These are phyloP conservation scores for Schizosaccharomyces lindneri DNA, from an alignment of 805 yeast species.

Conservation along the genomic window DNA sequence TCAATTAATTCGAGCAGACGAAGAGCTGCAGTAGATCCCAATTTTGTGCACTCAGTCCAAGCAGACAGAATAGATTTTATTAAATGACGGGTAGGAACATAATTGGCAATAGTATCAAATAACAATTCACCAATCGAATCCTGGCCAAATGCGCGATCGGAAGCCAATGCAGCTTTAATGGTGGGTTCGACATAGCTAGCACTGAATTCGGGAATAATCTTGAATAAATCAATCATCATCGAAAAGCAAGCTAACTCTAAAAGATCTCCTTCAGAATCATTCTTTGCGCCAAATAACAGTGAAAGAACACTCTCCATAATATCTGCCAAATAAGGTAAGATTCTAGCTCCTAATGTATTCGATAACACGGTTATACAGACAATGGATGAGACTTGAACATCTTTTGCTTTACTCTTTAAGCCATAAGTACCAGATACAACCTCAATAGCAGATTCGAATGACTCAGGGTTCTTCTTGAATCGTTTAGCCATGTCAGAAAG, in stretches of 20 bases:
- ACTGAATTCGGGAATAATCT: constrained; percentile 68
- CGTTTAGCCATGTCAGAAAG: constrained; percentile 36
- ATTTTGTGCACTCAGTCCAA: neutral
- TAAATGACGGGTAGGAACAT: neutral
- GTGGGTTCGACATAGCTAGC: constrained; percentile 41
- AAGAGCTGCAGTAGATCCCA: neutral
- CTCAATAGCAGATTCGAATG: constrained; percentile 24
- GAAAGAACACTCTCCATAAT: constrained; percentile 51
- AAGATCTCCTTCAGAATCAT: constrained; percentile 15
- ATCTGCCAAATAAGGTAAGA: constrained; percentile 63
- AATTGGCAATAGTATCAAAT: neutral
- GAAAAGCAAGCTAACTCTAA: constrained; percentile 50
- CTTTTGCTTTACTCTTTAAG: constrained; percentile 28
- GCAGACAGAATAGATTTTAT: neutral
- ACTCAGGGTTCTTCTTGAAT: constrained; percentile 25
- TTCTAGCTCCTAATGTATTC: constrained; percentile 57
- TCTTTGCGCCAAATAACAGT: constrained; percentile 25
- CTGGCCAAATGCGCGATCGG: constrained; percentile 2
- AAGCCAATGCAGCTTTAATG: constrained; percentile 23
- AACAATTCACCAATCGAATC: neutral
- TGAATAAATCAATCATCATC: constrained; percentile 47
- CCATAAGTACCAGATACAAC: constrained; percentile 29
- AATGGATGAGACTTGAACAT: constrained; percentile 46
- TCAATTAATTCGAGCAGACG: constrained; percentile 26
- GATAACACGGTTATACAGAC: constrained; percentile 37